Evolutionary conservation across 2,329 filamentous ascomycete genomes (phyloP).

Genomic region (Trichoderma koningii): DNA sequence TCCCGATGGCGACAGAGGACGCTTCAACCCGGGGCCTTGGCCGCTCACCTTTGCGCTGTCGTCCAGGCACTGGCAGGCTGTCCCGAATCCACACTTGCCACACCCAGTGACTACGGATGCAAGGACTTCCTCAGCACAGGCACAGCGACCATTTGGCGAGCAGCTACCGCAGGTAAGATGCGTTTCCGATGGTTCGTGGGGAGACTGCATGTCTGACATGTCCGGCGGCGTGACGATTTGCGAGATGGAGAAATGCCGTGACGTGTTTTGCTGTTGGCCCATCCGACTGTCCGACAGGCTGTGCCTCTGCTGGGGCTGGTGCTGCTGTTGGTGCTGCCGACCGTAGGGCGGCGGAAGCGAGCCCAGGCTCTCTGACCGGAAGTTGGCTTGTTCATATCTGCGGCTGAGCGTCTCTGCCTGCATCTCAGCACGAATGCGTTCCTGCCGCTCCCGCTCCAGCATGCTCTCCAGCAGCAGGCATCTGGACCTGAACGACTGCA

Average conservation of each 20-base stretch:
- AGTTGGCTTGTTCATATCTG: slow-evolving; percentile 36
- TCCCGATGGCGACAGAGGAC: slow-evolving; percentile 50
- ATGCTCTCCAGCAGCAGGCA: slow-evolving; percentile 65
- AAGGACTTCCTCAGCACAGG: slow-evolving; percentile 61
- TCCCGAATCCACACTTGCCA: slow-evolving; percentile 63
- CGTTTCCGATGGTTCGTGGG: slow-evolving; percentile 37
- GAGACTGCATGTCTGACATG: slow-evolving; percentile 37
- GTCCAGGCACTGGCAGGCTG: slow-evolving; percentile 65
- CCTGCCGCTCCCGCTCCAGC: slow-evolving; percentile 59
- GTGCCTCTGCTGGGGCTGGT: slow-evolving; percentile 34
- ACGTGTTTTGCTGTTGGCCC: slow-evolving; percentile 37
- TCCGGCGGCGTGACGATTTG: slow-evolving; percentile 60
- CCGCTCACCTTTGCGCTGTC: slow-evolving; percentile 58
- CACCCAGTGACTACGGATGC: slow-evolving; percentile 60
- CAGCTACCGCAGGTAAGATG: slow-evolving; percentile 59
- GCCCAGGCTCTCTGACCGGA: slow-evolving; percentile 36
- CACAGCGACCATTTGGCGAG: slow-evolving; percentile 54
- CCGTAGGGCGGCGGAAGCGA: slow-evolving; percentile 34
- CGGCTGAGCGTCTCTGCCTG: slow-evolving; percentile 43
- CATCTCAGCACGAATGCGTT: slow-evolving; percentile 48
- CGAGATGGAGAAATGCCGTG: slow-evolving; percentile 54
- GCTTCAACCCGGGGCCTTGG: slow-evolving; percentile 47
- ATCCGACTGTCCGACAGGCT: slow-evolving; percentile 36
- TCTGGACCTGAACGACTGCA: slow-evolving; percentile 64
- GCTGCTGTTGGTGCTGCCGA: slow-evolving; percentile 37